Evolutionary conservation across 805 yeast genomes (phyloP), one percentile per base, ranked within the genome.

Genomic region (Wickerhamomyces strasburgensis): DNA sequence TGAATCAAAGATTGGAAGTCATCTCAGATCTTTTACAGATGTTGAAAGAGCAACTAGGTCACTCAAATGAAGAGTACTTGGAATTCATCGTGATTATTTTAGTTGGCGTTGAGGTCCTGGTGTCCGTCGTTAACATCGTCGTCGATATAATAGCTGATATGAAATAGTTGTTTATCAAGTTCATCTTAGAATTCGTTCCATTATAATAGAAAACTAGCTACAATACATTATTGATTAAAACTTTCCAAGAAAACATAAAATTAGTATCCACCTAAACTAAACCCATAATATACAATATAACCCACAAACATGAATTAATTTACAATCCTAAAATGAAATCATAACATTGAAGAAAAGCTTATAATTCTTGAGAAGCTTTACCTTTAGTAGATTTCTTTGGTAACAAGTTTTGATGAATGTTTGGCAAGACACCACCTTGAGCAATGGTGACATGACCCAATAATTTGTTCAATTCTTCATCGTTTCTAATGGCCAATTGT

Each of bases 391-490:
- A 44, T 73, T 80, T 81, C 74, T 82, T 77, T 67, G 93, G 90
- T 62, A 90, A 81, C 68, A 90, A 82, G 74, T 83, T 81, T 72
- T 81, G 88, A 74, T 87, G 96, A 65, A 89, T 86, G 84, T 88
- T 87, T 75, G 98, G 98, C 70, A 90, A 80, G 56, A 90, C 98
- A 86, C 97, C 97, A 84, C 97, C 98, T 74, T 89, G 95, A 56
- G 97, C 96, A 60, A 89, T 90, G 50, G 96, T 89, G 51, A 90
- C 98, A 66, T 87, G 87, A 49, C 82, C 80, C 51, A 90, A 76
- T 58, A 89, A 78, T 70, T 85, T 88, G 85, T 90, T 89, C 69
- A 90, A 79, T 72, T 90, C 97, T 73, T 90, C 97, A 78, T 90
- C 98, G 65, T 89, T 90, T 79, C 98, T 86, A 77, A 89, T 89